These are phyloP conservation scores for Plantago lanceolata DNA, from an alignment of 305 asterid species.

Conservation along the genomic window DNA sequence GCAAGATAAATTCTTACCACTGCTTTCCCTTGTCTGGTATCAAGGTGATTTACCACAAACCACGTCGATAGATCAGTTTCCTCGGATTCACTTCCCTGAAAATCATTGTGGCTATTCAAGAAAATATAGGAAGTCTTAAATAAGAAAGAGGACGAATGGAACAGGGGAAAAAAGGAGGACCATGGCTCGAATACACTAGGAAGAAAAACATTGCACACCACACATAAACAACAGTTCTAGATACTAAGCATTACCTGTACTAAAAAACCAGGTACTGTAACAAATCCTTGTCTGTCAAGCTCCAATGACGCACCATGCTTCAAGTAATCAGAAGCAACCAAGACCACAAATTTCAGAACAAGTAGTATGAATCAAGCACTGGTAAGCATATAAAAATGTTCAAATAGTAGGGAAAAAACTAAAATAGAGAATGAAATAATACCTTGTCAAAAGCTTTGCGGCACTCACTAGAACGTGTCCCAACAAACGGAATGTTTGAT, in stretches of 20 bases:
- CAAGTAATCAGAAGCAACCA: constrained; percentile 23
- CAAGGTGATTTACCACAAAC: constrained; percentile 56
- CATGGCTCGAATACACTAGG: not conserved
- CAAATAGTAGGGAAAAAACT: no score
- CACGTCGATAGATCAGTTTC: constrained; percentile 52
- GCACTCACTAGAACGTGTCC: constrained; percentile 66
- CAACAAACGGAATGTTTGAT: constrained; percentile 63
- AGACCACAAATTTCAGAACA: not conserved
- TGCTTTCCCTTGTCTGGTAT: constrained; percentile 63
- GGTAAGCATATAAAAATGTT: no score
- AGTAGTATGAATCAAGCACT: not conserved
- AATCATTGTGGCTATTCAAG: not conserved
- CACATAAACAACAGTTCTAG: constrained; percentile 3
- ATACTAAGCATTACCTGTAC: constrained; percentile 43
- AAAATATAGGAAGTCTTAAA: not conserved
- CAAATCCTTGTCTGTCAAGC: constrained; percentile 71
- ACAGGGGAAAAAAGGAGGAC: no score
- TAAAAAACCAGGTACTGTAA: constrained; percentile 60
- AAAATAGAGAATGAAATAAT: constrained; percentile 19
- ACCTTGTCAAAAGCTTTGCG: constrained; percentile 82
- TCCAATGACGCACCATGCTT: constrained; percentile 80
- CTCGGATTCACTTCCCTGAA: constrained; percentile 56
- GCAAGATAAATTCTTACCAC: constrained; percentile 55
- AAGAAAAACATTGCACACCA: not conserved
- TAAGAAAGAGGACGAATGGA: not conserved